Base-by-base conservation (phyloP, 768 basidiomycete genomes). In the Tulasnella sp. region DNA sequence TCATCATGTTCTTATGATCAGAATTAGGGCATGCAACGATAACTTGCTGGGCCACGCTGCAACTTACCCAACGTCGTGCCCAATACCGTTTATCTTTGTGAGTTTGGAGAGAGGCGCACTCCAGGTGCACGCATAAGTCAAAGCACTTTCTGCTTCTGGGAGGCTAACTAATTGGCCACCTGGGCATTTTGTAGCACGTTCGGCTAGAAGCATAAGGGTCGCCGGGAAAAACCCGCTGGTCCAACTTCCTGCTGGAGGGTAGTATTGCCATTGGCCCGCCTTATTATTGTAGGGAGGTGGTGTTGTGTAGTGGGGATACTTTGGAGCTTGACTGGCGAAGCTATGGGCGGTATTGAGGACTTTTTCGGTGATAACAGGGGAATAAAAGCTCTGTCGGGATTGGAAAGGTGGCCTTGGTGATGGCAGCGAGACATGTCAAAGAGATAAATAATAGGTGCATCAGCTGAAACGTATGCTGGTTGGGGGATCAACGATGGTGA, bases 281-380 rank as follows among this genome's bases (percentile, higher is more conserved):
- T 47, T n/a, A 10, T 21, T n/a, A 15, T 17, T 13, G 45, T 58
- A 48, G 38, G 55, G 55, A 23, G 55, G n/a, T 4, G 49, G 32
- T 13, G 48, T 69, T 3, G 85, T 86, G 63, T 79, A 84, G 62
- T 84, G 79, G 1, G 85, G 84, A 67, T 82, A 81, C 53, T 73
- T 52, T 29, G 76, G 67, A 2, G 79, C n/a, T n/a, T n/a, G 74
- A n/a, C 69, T 64, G 24, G 77, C 72, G 15, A 75, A 69, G 8
- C 74, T 64, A 3, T 77, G 71, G 34, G 80, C 78, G 1, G 80
- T 80, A n/a, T 74, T 73, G 15, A 81, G 74, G n/a, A 85, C 69
- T 68, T 86, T 88, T 58, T 77, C 70, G 0, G 79, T 74, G 47
- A 85, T 73, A 34, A 82, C 71, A 0, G 78, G 71, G 1, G 82